Evolutionary conservation across 1,284 basidiomycete species (phyloP).

Genomic region (Fistulinella staudtii): DNA sequence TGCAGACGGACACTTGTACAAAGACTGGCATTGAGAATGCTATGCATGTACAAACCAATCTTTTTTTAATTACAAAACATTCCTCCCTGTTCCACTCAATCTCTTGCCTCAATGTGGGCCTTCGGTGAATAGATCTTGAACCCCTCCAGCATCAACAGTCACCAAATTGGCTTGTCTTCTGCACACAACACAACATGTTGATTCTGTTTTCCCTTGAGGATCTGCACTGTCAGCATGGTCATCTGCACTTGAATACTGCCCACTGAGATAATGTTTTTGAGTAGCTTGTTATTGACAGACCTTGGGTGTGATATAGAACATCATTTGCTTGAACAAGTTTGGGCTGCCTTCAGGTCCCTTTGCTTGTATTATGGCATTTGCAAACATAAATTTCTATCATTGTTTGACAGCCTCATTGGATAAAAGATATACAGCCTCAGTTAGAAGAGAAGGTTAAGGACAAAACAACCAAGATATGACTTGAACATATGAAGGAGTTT

Average conservation of each 20-base stretch:
- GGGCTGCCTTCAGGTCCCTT: slow-evolving; percentile 42
- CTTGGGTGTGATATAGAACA: slow-evolving; percentile 70
- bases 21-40: too few relatives aligned
- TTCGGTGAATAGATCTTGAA: slow-evolving; percentile 60
- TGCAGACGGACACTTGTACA: too few relatives aligned
- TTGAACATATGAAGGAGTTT: slow-evolving; percentile 57
- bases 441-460: slow-evolving; percentile 36
- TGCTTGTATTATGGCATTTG: slow-evolving; percentile 55
- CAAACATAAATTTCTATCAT: slow-evolving; percentile 61
- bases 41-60: too few relatives aligned
- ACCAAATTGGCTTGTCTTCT: slow-evolving; percentile 60
- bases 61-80: slow-evolving; percentile 17
- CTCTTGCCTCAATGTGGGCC: slow-evolving; percentile 58
- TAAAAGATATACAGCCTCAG: slow-evolving; percentile 57
- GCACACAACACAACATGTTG: slow-evolving; percentile 61
- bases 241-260: slow-evolving; percentile 67
- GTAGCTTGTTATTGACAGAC: slow-evolving; percentile 51
- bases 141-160: slow-evolving; percentile 47
- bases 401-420: slow-evolving; percentile 57
- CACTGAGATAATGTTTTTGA: slow-evolving; percentile 62
- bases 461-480: background rate
- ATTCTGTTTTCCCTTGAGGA: slow-evolving; percentile 45
- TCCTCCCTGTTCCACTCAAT: slow-evolving; percentile 54
- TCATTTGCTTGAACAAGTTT: slow-evolving; percentile 56
- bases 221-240: slow-evolving; percentile 48